A percentile compares a stretch with the other conserved stretches of the same genome.
These are phyloP conservation scores for Arthrobotrys musiformis DNA, from an alignment of 2,329 filamentous ascomycete species.

Conservation along the genomic window DNA sequence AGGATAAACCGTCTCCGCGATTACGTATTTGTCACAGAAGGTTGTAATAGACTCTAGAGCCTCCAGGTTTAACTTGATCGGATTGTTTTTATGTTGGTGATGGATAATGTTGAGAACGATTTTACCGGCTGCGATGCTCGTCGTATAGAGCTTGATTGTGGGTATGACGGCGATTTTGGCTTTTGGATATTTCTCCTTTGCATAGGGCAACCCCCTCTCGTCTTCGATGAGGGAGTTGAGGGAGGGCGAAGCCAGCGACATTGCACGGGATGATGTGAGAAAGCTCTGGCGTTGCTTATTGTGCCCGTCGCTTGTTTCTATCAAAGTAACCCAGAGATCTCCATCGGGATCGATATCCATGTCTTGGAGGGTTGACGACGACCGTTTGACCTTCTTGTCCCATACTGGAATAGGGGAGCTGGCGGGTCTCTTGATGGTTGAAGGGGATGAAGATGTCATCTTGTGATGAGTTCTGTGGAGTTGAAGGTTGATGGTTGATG, in stretches of 20 bases:
- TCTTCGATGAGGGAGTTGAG: neutral
- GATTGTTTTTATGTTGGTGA: neutral
- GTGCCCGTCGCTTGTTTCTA: too few relatives aligned
- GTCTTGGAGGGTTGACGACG: too few relatives aligned
- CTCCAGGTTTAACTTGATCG: neutral
- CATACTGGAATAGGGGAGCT: too few relatives aligned
- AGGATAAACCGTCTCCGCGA: neutral
- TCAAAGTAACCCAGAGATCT: neutral
- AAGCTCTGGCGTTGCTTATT: too few relatives aligned
- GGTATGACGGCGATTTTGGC: too few relatives aligned
- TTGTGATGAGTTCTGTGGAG: too few relatives aligned
- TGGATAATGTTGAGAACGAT: conserved; percentile 10
- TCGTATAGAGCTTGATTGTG: neutral
- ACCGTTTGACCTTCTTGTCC: too few relatives aligned
- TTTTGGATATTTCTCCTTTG: too few relatives aligned
- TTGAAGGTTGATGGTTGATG: too few relatives aligned
- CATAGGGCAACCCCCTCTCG: conserved; percentile 9
- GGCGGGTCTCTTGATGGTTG: too few relatives aligned
- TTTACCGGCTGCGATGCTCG: neutral
- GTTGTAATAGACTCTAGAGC: neutral
- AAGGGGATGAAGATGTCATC: too few relatives aligned
- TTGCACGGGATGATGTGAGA: neutral
- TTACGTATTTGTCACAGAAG: neutral
- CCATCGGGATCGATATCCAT: neutral
- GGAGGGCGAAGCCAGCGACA: neutral